Evolutionary conservation across 805 yeast species (phyloP), one percentile per base, ranked within the genome.

Genomic region (Ogataea wickerhamii): DNA sequence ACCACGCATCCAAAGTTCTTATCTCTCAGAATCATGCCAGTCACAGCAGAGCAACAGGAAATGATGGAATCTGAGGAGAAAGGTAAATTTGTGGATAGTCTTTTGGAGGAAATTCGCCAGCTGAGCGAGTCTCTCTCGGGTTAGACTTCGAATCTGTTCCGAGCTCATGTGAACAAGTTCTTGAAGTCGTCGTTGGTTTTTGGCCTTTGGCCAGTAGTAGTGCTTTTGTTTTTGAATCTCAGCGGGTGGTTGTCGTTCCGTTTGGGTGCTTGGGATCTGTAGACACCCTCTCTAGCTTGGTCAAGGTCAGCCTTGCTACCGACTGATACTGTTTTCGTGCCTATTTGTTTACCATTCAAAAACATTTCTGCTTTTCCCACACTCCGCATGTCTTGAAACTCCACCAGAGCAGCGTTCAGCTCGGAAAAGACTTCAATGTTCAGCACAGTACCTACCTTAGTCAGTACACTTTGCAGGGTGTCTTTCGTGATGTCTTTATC

Each of bases 1-100:
- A 68, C 87, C 44, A 81, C 89, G 19, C 97, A 89, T 61, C 96
- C 95, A 11, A 87, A 87, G 58, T 88, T 80, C 49, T 64, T 89
- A 44, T 72, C 84, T 4, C 74, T 89, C 5, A 67, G 93, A 48
- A 70, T 85, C 3, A 68, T 73, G 2, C 76, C 89, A 3, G 72
- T 81, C 2, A 74, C 80, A 10, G 34, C 67, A 2, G 91, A 83
- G 32, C 93, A 85, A 48, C 83, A 77, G 50, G 68, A 73, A 28
- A 46, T 74, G 6, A 60, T 78, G 26, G 80, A 77, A 38, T 44
- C 56, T 6, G 79, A 74, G 3, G 76, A 61, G 16, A 66, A 61
- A 33, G 47, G 55, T 3, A 60, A 62, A 17, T 68, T 79, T 38
- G 74, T 75, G 5, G 70, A 68, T 21, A 53, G 59, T 11, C 50